phyloP scores from a whole-genome alignment of 768 basidiomycete species.

The Trametes coccinea region DNA sequence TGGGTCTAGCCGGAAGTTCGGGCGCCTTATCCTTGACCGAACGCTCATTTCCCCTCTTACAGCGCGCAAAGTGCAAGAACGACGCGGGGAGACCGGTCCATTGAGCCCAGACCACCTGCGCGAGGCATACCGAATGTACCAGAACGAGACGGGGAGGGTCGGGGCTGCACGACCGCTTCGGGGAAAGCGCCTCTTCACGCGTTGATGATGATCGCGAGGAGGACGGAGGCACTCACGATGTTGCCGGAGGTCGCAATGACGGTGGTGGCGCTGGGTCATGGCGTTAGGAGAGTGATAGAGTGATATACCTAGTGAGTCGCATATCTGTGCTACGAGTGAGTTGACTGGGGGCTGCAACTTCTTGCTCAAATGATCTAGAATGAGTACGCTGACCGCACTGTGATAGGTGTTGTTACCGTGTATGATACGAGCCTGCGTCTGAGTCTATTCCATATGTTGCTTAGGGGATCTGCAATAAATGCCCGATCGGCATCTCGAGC shows the following conservation, averaged over 20 bases:
- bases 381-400: neutral
- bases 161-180: constrained; percentile 73
- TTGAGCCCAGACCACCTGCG: constrained; percentile 87
- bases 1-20: constrained; percentile 31
- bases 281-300: neutral
- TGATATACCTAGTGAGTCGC: too few species aligned
- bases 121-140: constrained; percentile 84
- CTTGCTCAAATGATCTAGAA: too few species aligned
- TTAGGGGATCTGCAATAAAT: neutral
- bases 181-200: constrained; percentile 72
- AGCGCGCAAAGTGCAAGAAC: constrained; percentile 78
- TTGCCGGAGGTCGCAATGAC: neutral
- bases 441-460: neutral
- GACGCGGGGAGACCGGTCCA: constrained; percentile 73
- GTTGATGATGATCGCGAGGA: constrained; percentile 34
- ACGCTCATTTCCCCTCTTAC: neutral
- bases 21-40: neutral
- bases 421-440: neutral
- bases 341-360: too few species aligned
- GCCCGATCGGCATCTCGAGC: neutral
- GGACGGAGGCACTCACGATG: too few species aligned
- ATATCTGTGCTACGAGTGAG: too few species aligned
- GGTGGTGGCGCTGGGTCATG: neutral
- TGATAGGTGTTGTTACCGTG: neutral
- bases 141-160: constrained; percentile 77